Base-by-base conservation (phyloP, 2,329 filamentous ascomycete species). In the Phoma sp. region DNA sequence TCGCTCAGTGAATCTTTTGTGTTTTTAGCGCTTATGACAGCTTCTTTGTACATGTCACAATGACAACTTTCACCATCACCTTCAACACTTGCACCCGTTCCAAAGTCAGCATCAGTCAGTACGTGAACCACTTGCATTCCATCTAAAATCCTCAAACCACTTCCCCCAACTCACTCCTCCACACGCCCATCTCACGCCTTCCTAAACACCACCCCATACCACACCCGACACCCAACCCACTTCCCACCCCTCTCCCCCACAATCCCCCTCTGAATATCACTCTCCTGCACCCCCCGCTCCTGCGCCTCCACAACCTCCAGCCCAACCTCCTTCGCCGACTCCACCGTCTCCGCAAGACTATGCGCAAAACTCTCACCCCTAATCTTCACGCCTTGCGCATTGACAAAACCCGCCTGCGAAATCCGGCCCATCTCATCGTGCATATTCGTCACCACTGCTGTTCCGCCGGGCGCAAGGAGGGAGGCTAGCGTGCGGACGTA, bases 401-500 rank as follows among this genome's bases (percentile, higher is more conserved):
- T 83, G 11, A 84, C 76, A 62, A 89, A 89, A 0, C 87, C 86
- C 0, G 86, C 86, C 64, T 86, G 84, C 21, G 81, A 83, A 14
- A 80, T 76, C 12, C 59, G 57, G 1, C 85, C 86, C 85, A 89
- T 88, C 3, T 87, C 82, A 1, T 79, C 72, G 67, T 89, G 87
- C 87, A 89, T 89, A 63, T 88, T 89, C 1, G 85, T 88, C n/a
- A 89, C 64, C 9, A 88, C 74, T 5, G 87, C 72, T 40, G 80
- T 71, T 0, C 82, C 85, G 0, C 78, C 78, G 0, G 75, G 73
- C 2, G 60, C 62, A 5, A 77, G 72, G 14, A 88, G 68, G 1
- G 63, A 59, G 1, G 75, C 62, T 0, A 80, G 77, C 0, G 80
- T 78, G 2, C 60, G 45, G 69, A 89, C 88, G 64, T 79, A 83